These are phyloP conservation scores for Lentinula aciculospora DNA, from an alignment of 768 basidiomycete genomes.

Conservation along the genomic window DNA sequence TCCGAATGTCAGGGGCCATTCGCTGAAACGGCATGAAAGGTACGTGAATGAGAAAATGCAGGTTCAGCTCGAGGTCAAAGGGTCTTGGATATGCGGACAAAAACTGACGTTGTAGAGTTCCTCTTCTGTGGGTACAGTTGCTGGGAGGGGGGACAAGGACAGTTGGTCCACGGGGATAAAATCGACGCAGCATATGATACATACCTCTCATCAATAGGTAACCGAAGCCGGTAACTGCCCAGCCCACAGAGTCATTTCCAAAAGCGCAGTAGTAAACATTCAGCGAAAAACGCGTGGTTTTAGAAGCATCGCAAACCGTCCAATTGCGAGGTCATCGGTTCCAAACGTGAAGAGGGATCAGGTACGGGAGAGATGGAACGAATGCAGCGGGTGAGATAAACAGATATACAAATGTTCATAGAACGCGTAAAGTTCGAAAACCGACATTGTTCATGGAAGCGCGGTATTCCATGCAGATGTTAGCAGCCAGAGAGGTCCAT, in stretches of 20 bases:
- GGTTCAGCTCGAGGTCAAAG: background rate
- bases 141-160: slow-evolving; percentile 18
- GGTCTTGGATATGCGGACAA: background rate
- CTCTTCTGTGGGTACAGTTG: slow-evolving; percentile 47
- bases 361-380: background rate
- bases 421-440: no score
- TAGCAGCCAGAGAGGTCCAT: no score
- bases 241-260: background rate
- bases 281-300: background rate
- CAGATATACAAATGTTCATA: background rate
- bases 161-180: background rate
- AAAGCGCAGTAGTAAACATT: background rate
- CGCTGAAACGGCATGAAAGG: slow-evolving; percentile 26
- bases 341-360: background rate
- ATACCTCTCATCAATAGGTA: slow-evolving; percentile 57
- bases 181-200: background rate
- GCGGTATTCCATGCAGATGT: no score
- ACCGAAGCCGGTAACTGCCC: slow-evolving; percentile 48
- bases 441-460: background rate
- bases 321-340: background rate
- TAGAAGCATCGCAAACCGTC: background rate
- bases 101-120: slow-evolving; percentile 44
- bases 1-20: slow-evolving; percentile 60
- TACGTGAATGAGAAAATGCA: background rate
- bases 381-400: background rate